Conservation (phyloP, 352 stramenopile genomes). For the Lagenidium sp. region DNA sequence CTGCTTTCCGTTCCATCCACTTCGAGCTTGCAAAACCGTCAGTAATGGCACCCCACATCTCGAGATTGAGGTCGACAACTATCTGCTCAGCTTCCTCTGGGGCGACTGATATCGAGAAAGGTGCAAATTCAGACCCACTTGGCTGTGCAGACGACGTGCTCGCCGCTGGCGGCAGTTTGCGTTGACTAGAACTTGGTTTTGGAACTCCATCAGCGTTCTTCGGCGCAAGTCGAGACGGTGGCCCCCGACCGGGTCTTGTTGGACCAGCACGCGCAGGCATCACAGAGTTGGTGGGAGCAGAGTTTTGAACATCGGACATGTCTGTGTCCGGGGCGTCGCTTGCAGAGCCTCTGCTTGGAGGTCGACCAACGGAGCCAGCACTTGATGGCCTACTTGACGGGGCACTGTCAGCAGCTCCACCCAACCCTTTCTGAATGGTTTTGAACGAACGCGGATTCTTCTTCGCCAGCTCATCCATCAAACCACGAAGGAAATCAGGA, state of each 20-base stretch:
- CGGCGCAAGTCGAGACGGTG: slow-evolving; percentile 34
- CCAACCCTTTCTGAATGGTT: slow-evolving; percentile 43
- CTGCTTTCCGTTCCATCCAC: slow-evolving; percentile 76
- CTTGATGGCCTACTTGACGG: slow-evolving; percentile 19
- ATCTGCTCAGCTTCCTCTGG: slow-evolving; percentile 60
- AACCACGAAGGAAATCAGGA: slow-evolving; percentile 36
- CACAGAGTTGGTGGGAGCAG: background rate
- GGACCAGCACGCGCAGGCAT: background rate
- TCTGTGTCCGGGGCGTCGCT: slow-evolving; percentile 11
- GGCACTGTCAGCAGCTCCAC: slow-evolving; percentile 13
- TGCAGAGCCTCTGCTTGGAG: too few species aligned
- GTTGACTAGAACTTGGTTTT: too few species aligned
- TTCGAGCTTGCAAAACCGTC: slow-evolving; percentile 63
- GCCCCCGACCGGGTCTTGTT: slow-evolving; percentile 26
- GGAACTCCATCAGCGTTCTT: slow-evolving; percentile 19
- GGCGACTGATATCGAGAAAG: slow-evolving; percentile 49
- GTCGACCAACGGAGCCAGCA: slow-evolving; percentile 4
- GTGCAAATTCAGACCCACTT: slow-evolving; percentile 42
- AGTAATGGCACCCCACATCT: slow-evolving; percentile 38
- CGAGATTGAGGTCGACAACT: slow-evolving; percentile 46
- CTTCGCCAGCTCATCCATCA: slow-evolving; percentile 51
- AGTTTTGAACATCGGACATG: slow-evolving; percentile 5
- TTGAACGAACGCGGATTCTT: slow-evolving; percentile 74
- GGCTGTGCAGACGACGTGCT: slow-evolving; percentile 1
- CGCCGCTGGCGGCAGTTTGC: slow-evolving; percentile 12